Base-by-base conservation (phyloP, 129 eudicot species). In the Pulicaria dysenterica region DNA sequence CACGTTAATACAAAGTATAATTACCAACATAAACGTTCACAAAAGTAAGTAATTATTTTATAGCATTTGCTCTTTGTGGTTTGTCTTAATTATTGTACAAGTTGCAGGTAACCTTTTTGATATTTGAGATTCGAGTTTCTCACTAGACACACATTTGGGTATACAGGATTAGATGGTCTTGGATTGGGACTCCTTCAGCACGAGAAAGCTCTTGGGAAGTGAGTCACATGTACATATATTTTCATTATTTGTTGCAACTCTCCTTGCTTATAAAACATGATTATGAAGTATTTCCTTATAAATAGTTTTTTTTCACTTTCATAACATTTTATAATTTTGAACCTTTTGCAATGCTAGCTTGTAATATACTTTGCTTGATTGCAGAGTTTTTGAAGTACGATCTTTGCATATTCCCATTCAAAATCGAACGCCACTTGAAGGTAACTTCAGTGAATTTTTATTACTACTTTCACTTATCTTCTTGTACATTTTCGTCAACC, bases 401-500 rank as follows among this genome's bases (percentile, higher is more conserved):
- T 86, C 83, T 72, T 74, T 89, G 86, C 92, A 89, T 60, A 80
- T 89, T 71, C 96, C 96, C 24, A 78, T 86, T 49, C 58, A 58
- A 12, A 87, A 89, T 65, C 81, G 83, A 81, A 81, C 92, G 56
- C 82, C 88, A 77, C 79, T 82, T 45, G 86, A 74, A 86, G 92
- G 92, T 77, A 69, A 19, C 55, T 24, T 24, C 31, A 24, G 31
- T 24, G 2, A 24, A 24, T 2, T 24, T 24, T 24, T 24, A 24
- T 2, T 24, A 1, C 2, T 1, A 24, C 31, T 24, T 24, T 24
- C 31, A 24, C 31, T 24, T 10, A 41, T 48, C 69, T 70, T 36
- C n/a, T 50, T 12, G 37, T 49, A 36, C n/a, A 40, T 1, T 6
- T 9, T 14, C 14, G 7, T 8, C 47, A 43, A 43, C 2, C 31